Percentiles rank a stretch among this genome's conserved stretches.
Evolutionary conservation across 805 yeast species (phyloP).

Genomic region (Kuraishia molischiana): DNA sequence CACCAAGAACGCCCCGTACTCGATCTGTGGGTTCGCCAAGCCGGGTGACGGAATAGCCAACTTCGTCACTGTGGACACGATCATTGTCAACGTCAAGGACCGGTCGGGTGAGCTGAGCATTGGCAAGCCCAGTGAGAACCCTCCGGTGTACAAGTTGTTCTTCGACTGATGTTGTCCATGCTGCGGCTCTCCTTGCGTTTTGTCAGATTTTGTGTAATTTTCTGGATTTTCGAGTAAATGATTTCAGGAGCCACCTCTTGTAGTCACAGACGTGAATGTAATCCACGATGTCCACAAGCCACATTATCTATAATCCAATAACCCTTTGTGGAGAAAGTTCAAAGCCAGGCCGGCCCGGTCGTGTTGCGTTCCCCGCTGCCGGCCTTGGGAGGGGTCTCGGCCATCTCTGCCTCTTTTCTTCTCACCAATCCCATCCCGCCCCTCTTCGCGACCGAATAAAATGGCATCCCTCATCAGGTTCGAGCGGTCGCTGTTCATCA

Average conservation of each 20-base stretch:
- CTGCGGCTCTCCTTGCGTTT: too few relatives aligned
- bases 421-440: neutral
- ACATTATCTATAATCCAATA: too few relatives aligned
- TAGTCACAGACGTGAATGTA: too few relatives aligned
- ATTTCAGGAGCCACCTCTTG: too few relatives aligned
- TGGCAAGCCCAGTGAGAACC: conserved; percentile 4
- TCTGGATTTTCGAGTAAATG: too few relatives aligned
- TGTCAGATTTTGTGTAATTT: too few relatives aligned
- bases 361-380: neutral
- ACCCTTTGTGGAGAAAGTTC: too few relatives aligned
- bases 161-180: too few relatives aligned
- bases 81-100: conserved; percentile 5
- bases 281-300: too few relatives aligned
- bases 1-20: conserved; percentile 7
- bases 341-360: too few relatives aligned
- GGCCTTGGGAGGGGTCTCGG: neutral
- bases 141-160: conserved; percentile 5
- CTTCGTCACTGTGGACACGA: conserved; percentile 5
- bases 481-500: neutral
- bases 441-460: too few relatives aligned
- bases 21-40: conserved; percentile 11
- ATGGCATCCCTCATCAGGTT: neutral
- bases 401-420: neutral
- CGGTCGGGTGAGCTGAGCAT: conserved; percentile 5
- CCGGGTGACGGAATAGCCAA: conserved; percentile 9